Evolutionary conservation across 2,329 filamentous ascomycete species (phyloP), one percentile per base, ranked within the genome.

Genomic region (Ophiostoma angusticollis): DNA sequence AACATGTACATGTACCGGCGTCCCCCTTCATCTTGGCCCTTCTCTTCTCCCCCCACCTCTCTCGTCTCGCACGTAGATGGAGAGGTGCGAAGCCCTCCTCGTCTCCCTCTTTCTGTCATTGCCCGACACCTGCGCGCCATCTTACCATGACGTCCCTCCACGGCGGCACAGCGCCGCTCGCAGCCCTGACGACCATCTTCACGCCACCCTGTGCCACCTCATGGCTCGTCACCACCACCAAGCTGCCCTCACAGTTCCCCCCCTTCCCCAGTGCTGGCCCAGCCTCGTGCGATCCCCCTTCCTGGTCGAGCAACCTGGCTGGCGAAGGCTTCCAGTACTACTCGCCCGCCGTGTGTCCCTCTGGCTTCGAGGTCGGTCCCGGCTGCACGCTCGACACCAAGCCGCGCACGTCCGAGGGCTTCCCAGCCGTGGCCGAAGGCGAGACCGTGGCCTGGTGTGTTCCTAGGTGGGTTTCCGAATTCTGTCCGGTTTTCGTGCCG

Each of bases 161-260:
- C 34, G 46, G 50, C 43, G 52, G 52, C 45, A 52, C 53, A 18
- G 44, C 47, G 34, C 52, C 53, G 38, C 52, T 64, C 27, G 56
- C 58, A 25, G 54, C 59, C 11, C 54, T 64, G 35, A 62, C 60
- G 17, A 59, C 59, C 31, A 46, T 64, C 31, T 64, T 64, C 47
- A 58, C 50, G 18, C 60, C 58, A 6, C 55, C 59, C 5, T 64
- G 62, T 44, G 33, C 55, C 24, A 58, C 51, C 9, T 53, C 55
- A 9, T 64, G 60, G 60, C 51, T 63, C n/a, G 35, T 63, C 30
- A 61, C 58, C 19, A 61, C 59, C 2, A 55, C 54, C 19, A 56
- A 57, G 44, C 38, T 55, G 27, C 59, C 57, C 1, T 64, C 60
- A 3, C 59, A 63, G 44, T 58, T 54, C 38, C 61, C 62, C 56